phyloP scores from a whole-genome alignment of 1,284 basidiomycete species.

The Tetrapyrgos nigripes region DNA sequence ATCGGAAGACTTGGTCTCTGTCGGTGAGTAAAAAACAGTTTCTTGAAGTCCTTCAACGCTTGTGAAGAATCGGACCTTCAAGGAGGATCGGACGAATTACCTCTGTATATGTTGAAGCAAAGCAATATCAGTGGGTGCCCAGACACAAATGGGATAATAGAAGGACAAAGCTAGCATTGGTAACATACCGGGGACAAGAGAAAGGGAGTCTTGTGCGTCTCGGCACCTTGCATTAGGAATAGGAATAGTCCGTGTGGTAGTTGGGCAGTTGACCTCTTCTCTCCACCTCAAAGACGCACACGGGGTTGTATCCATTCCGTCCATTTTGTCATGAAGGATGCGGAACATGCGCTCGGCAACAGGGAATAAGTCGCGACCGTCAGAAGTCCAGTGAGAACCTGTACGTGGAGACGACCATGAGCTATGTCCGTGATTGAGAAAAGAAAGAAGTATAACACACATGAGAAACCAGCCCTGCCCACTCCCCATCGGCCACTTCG shows the following conservation, averaged over 20 bases:
- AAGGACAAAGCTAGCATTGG: not conserved
- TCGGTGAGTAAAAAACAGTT: not conserved
- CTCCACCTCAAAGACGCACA: not conserved
- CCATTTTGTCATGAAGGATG: not conserved
- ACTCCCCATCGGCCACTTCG: not conserved
- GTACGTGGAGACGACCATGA: not conserved
- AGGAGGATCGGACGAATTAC: not conserved
- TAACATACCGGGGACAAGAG: no score
- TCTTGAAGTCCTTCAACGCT: not conserved
- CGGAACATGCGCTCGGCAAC: not conserved
- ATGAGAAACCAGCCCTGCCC: not conserved
- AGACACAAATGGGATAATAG: not conserved
- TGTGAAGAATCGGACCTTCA: not conserved
- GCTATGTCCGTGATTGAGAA: not conserved
- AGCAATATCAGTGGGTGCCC: not conserved
- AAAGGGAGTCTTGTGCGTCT: no score
- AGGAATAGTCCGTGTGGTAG: not conserved
- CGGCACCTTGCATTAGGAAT: not conserved
- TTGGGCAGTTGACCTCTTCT: not conserved
- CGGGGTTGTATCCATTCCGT: not conserved
- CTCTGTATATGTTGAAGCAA: not conserved
- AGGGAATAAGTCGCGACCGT: not conserved
- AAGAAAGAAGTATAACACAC: not conserved
- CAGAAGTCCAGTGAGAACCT: not conserved
- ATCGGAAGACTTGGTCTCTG: not conserved